Conservation (phyloP, 345 rosid species). For the Citrus reticulata region DNA sequence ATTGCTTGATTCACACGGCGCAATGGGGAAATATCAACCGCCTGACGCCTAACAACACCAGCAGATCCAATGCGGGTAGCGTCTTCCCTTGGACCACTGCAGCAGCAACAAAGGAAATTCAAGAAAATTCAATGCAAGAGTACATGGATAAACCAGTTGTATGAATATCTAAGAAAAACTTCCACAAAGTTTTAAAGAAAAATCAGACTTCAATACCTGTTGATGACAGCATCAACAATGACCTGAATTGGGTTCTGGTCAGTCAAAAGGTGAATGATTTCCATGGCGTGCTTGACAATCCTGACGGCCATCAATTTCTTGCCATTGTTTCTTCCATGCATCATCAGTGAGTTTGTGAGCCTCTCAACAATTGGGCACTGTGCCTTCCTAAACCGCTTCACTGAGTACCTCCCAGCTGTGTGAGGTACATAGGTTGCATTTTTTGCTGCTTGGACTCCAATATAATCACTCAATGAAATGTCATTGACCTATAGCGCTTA, state of each 20-base stretch:
- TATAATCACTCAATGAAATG: constrained; percentile 66
- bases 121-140: not conserved
- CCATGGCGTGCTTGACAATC: constrained; percentile 88
- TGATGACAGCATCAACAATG: constrained; percentile 80
- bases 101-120: not conserved
- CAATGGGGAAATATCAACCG: constrained; percentile 91
- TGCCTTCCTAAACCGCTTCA: constrained; percentile 88
- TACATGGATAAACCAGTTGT: not conserved
- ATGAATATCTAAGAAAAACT: not conserved
- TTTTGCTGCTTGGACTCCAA: constrained; percentile 65
- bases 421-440: constrained; percentile 89
- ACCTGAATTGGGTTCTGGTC: constrained; percentile 90
- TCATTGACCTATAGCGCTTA: constrained; percentile 48
- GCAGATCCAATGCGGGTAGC: constrained; percentile 97
- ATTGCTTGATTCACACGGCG: constrained; percentile 90
- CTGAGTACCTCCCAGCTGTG: constrained; percentile 94
- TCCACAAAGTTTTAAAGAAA: not conserved
- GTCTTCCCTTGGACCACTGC: constrained; percentile 94
- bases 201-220: constrained; percentile 46
- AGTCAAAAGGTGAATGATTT: constrained; percentile 76
- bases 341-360: constrained; percentile 92
- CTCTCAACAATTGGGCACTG: constrained; percentile 96
- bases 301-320: constrained; percentile 89
- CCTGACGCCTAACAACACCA: constrained; percentile 99
- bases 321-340: constrained; percentile 92